phyloP scores from a whole-genome alignment of 2,329 filamentous ascomycete genomes.

The Sarocladiaceae sp. region DNA sequence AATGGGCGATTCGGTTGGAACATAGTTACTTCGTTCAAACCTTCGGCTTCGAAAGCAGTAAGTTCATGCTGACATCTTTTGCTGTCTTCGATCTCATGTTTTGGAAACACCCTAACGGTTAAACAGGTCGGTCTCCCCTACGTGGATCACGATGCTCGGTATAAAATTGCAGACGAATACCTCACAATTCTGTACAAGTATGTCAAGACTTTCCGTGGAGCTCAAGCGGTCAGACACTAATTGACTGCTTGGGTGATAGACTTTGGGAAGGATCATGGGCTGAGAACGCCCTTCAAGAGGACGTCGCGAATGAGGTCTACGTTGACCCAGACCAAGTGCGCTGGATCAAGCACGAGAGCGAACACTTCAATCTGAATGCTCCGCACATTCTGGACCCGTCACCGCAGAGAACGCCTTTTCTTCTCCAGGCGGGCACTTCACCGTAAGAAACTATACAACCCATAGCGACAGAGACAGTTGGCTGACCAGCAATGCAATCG shows the following conservation, averaged over 20 bases:
- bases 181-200: conserved; percentile 58
- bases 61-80: too few species aligned
- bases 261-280: conserved; percentile 65
- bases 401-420: conserved; percentile 64
- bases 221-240: too few species aligned
- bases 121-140: neutral
- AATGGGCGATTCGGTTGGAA: conserved; percentile 25
- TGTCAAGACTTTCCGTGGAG: neutral
- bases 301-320: conserved; percentile 56
- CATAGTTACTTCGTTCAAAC: neutral
- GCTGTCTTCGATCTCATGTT: too few species aligned
- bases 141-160: conserved; percentile 58
- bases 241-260: neutral
- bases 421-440: conserved; percentile 67
- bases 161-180: conserved; percentile 61
- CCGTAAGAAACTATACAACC: too few species aligned
- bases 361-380: conserved; percentile 59
- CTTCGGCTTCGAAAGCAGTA: neutral
- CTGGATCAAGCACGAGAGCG: conserved; percentile 61
- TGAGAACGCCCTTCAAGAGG: conserved; percentile 58
- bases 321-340: conserved; percentile 48
- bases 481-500: too few species aligned
- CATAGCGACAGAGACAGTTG: too few species aligned
- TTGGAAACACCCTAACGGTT: too few species aligned
- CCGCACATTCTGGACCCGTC: conserved; percentile 63